Percentiles rank a stretch among this genome's conserved stretches.
These are phyloP conservation scores for Penicillium soppii DNA, from an alignment of 495 filamentous ascomycete species.

Conservation along the genomic window DNA sequence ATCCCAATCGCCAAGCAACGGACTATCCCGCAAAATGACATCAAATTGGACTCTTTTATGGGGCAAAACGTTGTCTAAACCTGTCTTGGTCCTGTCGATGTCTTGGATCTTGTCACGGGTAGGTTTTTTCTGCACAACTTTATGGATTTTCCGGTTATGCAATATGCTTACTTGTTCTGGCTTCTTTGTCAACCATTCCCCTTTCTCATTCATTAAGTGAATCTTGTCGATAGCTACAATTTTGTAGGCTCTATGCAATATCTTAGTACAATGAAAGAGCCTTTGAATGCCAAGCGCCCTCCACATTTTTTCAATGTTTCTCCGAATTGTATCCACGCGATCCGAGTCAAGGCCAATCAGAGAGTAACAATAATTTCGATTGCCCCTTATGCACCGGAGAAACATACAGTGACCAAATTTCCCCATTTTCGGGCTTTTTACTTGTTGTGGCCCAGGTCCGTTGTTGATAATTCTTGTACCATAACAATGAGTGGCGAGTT, in stretches of 20 bases:
- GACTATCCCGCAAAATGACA: background rate
- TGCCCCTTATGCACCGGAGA: background rate
- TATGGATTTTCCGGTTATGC: no score
- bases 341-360: conserved; percentile 4
- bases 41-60: background rate
- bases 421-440: background rate
- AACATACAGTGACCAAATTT: background rate
- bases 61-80: background rate
- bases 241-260: no score
- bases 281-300: background rate
- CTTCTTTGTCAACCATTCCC: background rate
- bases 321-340: background rate
- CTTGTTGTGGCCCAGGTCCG: background rate
- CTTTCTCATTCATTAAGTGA: no score
- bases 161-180: no score
- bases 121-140: no score
- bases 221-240: no score
- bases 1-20: background rate
- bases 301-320: conserved; percentile 2
- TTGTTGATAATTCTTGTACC: no score
- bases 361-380: background rate
- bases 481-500: no score
- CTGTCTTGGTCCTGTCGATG: background rate
- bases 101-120: background rate
- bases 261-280: no score